Evolutionary conservation across 495 filamentous ascomycete species (phyloP).

Genomic region (Xylaria longipes): DNA sequence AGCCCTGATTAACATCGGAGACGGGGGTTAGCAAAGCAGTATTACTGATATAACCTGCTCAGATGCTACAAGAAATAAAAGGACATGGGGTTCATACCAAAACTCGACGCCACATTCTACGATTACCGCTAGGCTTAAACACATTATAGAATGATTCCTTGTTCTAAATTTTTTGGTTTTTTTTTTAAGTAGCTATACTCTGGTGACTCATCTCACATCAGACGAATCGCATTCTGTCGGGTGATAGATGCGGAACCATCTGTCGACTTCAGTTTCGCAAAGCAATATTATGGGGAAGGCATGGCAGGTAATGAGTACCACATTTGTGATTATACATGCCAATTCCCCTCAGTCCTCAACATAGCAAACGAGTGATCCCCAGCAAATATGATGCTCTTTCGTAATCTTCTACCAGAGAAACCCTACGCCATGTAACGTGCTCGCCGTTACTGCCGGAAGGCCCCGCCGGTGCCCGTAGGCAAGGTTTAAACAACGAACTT

Average conservation of each 20-base stretch:
- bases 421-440: neutral
- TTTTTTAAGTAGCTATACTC: neutral
- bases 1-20: no score
- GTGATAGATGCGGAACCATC: neutral
- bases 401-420: neutral
- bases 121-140: no score
- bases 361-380: neutral
- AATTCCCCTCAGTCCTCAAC: neutral
- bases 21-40: no score
- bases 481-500: conserved; percentile 78
- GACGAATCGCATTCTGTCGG: neutral
- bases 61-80: neutral
- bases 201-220: neutral
- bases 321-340: conserved; percentile 7
- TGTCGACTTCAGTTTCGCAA: neutral
- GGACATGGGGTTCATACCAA: neutral
- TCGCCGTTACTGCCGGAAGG: no score
- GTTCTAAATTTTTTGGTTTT: neutral
- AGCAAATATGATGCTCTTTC: neutral
- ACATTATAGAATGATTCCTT: neutral
- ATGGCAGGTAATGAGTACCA: conserved; percentile 4
- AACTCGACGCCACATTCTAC: neutral
- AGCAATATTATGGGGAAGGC: conserved; percentile 12
- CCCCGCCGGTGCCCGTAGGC: neutral
- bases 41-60: neutral